These are phyloP conservation scores for Apiospora rasikravindrae DNA, from an alignment of 2,329 filamentous ascomycete genomes.

Conservation along the genomic window DNA sequence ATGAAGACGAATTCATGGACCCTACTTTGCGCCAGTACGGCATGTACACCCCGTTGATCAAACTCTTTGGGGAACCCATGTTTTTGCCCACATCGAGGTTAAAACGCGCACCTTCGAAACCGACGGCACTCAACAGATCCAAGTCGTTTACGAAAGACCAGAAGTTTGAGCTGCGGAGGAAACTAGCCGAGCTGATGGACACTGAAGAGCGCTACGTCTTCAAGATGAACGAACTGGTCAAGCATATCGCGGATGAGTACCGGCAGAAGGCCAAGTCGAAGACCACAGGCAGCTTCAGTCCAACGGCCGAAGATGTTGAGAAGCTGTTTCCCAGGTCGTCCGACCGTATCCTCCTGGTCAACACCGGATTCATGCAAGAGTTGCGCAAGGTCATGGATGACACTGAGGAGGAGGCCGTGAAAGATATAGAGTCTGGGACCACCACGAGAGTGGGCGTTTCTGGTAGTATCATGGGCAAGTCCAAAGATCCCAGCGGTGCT, in stretches of 20 bases:
- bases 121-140: constrained; percentile 78
- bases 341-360: constrained; percentile 80
- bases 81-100: constrained; percentile 87
- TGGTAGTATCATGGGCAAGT: constrained; percentile 50
- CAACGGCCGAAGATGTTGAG: constrained; percentile 73
- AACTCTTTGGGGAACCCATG: constrained; percentile 79
- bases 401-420: constrained; percentile 79
- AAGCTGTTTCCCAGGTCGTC: constrained; percentile 82
- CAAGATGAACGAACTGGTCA: constrained; percentile 84
- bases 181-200: constrained; percentile 88
- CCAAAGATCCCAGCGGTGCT: constrained; percentile 78
- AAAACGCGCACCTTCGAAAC: constrained; percentile 84
- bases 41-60: constrained; percentile 76
- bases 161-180: constrained; percentile 83
- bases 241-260: constrained; percentile 81
- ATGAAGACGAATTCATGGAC: constrained; percentile 70
- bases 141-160: constrained; percentile 81
- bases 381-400: constrained; percentile 79
- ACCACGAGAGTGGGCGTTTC: constrained; percentile 48
- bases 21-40: constrained; percentile 74
- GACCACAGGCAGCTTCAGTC: constrained; percentile 67
- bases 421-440: constrained; percentile 71
- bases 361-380: constrained; percentile 78
- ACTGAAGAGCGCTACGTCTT: constrained; percentile 94
- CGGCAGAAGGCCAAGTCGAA: constrained; percentile 69